Conservation (phyloP, 148 eudicot genomes). For the Heliosperma pusillum region DNA sequence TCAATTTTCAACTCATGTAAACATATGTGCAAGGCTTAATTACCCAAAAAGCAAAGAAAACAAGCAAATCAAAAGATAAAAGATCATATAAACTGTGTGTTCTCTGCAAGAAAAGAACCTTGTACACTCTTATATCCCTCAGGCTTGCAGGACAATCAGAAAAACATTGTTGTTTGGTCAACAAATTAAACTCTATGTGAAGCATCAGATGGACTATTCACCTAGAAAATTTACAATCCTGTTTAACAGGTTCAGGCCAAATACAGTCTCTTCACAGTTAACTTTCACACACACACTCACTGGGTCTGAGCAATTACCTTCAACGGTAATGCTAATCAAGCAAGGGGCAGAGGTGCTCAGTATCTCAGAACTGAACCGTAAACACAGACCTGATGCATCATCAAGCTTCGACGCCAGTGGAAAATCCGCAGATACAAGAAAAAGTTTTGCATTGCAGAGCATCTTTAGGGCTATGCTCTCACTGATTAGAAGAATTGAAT, state of each 20-base stretch:
- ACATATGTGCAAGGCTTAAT: background rate
- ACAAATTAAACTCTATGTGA: constrained; percentile 1
- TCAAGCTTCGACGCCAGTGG: constrained; percentile 65
- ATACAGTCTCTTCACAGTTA: constrained; percentile 98
- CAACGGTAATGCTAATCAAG: constrained; percentile 65
- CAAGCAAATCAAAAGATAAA: background rate
- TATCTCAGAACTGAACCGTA: constrained; percentile 82
- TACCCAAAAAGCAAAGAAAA: background rate
- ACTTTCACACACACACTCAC: constrained; percentile 68
- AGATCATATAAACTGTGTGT: background rate
- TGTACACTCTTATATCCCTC: background rate
- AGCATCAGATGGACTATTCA: constrained; percentile 36
- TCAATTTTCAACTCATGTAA: background rate
- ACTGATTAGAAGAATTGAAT: constrained; percentile 68
- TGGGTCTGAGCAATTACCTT: constrained; percentile 83
- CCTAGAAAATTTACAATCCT: constrained; percentile 75
- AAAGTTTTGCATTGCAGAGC: constrained; percentile 82
- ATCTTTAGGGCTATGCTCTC: constrained; percentile 75
- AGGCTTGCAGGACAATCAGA: background rate
- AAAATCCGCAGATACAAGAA: constrained; percentile 77
- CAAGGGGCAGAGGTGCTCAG: constrained; percentile 79
- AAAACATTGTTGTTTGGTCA: background rate
- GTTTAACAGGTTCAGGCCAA: constrained; percentile 85
- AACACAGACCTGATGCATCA: constrained; percentile 75
- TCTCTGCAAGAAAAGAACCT: constrained; percentile 3